These are phyloP conservation scores for Eustoma russellianum DNA, from an alignment of 257 asterid genomes.

Conservation along the genomic window DNA sequence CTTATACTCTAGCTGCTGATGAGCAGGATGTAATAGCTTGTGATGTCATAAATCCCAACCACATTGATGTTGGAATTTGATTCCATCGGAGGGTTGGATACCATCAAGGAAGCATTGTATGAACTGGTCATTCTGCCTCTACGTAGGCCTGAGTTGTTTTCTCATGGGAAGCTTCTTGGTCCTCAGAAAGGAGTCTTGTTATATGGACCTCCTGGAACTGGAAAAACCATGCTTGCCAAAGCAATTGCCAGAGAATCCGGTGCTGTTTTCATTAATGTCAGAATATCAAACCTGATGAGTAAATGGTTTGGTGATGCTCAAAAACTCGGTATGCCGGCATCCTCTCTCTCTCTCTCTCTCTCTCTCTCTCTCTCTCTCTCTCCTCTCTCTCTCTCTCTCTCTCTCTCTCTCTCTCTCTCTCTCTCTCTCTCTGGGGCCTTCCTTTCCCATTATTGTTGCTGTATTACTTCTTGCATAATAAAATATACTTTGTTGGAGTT, in stretches of 20 bases:
- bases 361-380: conserved; percentile 3
- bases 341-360: background rate
- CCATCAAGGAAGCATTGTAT: conserved; percentile 59
- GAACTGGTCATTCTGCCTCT: conserved; percentile 90
- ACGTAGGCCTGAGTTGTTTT: conserved; percentile 77
- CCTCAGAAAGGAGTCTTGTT: conserved; percentile 93
- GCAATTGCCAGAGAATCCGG: conserved; percentile 96
- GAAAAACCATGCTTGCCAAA: conserved; percentile 99
- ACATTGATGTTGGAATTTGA: conserved; percentile 69
- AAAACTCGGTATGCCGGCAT: conserved; percentile 55
- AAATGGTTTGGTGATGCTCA: conserved; percentile 99
- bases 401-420: conserved; percentile 3
- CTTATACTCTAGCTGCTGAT: conserved; percentile 4
- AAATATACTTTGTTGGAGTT: too few species aligned
- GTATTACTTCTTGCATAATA: too few species aligned
- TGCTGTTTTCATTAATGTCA: conserved; percentile 82
- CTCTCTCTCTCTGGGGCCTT: conserved; percentile 5
- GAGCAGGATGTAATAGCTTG: conserved; percentile 86
- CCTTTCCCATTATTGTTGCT: background rate
- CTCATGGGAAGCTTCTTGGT: conserved; percentile 81
- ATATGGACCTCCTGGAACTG: conserved; percentile 97
- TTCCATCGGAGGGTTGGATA: conserved; percentile 82
- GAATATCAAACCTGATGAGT: conserved; percentile 85
- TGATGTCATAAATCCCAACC: conserved; percentile 82
- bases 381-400: conserved; percentile 1